phyloP scores from a whole-genome alignment of 371 early-diverging fungal species.

The Dichotomocladium elegans region DNA sequence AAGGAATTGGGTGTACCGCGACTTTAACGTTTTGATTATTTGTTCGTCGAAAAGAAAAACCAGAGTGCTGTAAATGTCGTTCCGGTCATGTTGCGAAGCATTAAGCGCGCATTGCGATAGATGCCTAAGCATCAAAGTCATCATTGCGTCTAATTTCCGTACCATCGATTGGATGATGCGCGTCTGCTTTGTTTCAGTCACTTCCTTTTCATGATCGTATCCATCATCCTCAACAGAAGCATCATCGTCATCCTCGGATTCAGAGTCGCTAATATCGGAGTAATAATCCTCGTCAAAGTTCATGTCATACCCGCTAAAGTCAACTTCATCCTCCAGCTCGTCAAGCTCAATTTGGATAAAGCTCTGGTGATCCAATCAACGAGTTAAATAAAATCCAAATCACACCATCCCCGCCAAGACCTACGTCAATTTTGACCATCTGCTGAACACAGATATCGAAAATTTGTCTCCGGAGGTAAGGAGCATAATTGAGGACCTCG shows the following conservation, averaged over 20 bases:
- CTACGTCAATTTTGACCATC: conserved; percentile 85
- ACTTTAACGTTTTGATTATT: conserved; percentile 84
- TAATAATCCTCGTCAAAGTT: conserved; percentile 42
- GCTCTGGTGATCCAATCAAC: conserved; percentile 38
- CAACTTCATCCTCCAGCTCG: conserved; percentile 80
- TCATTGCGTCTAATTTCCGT: conserved; percentile 84
- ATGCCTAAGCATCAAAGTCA: conserved; percentile 65
- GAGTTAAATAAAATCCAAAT: not conserved
- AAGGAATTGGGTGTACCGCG: conserved; percentile 90
- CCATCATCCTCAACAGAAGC: conserved; percentile 29
- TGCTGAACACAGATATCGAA: conserved; percentile 75
- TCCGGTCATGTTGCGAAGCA: conserved; percentile 16
- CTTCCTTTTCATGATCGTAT: conserved; percentile 19
- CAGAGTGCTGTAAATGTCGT: conserved; percentile 59
- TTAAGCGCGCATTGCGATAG: conserved; percentile 26
- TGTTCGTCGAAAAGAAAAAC: conserved; percentile 78
- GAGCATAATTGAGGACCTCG: conserved; percentile 70
- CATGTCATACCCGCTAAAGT: conserved; percentile 35
- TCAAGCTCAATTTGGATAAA: conserved; percentile 93
- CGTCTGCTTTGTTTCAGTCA: conserved; percentile 22
- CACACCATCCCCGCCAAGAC: not conserved
- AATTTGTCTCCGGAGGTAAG: conserved; percentile 69
- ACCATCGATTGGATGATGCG: conserved; percentile 64
- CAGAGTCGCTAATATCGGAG: conserved; percentile 32
- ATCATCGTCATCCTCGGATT: conserved; percentile 30